phyloP scores from a whole-genome alignment of 2,329 filamentous ascomycete genomes.

The Phialocephala sp. region DNA sequence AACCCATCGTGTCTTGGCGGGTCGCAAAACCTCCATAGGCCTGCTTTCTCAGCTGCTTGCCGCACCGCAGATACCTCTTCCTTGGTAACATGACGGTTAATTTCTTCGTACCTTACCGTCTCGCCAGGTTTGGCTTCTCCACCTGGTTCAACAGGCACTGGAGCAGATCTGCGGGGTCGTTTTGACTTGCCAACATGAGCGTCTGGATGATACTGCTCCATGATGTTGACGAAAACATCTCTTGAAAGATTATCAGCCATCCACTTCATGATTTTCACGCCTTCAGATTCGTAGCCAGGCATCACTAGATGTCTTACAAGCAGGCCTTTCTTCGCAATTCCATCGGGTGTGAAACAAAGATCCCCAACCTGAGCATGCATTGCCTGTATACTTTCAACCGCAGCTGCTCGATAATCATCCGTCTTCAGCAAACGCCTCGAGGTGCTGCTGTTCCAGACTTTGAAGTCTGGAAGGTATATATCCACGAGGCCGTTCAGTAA shows the following conservation, averaged over 20 bases:
- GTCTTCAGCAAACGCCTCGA: conserved; percentile 78
- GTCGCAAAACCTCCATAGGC: conserved; percentile 82
- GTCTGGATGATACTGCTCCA: conserved; percentile 86
- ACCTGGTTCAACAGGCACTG: conserved; percentile 40
- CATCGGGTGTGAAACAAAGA: conserved; percentile 80
- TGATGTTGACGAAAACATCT: conserved; percentile 83
- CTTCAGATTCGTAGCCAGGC: conserved; percentile 79
- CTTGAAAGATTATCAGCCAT: conserved; percentile 73
- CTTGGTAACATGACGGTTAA: conserved; percentile 72
- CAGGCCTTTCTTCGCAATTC: conserved; percentile 78
- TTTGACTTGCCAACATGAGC: conserved; percentile 79
- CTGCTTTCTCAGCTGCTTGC: conserved; percentile 70
- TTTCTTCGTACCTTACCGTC: conserved; percentile 72
- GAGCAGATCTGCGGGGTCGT: conserved; percentile 43
- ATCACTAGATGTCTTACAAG: conserved; percentile 83
- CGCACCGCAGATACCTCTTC: conserved; percentile 71
- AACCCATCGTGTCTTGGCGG: conserved; percentile 44
- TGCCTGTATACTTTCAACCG: conserved; percentile 76
- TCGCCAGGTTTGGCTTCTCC: conserved; percentile 34
- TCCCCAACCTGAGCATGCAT: conserved; percentile 87
- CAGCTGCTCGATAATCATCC: conserved; percentile 74
- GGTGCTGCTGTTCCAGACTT: conserved; percentile 73
- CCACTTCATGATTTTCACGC: conserved; percentile 75
- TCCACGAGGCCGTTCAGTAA: conserved; percentile 81
- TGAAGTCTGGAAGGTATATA: conserved; percentile 89